Evolutionary conservation across 805 yeast genomes (phyloP), one percentile per base, ranked within the genome.

Genomic region (Peterozyma toletana): DNA sequence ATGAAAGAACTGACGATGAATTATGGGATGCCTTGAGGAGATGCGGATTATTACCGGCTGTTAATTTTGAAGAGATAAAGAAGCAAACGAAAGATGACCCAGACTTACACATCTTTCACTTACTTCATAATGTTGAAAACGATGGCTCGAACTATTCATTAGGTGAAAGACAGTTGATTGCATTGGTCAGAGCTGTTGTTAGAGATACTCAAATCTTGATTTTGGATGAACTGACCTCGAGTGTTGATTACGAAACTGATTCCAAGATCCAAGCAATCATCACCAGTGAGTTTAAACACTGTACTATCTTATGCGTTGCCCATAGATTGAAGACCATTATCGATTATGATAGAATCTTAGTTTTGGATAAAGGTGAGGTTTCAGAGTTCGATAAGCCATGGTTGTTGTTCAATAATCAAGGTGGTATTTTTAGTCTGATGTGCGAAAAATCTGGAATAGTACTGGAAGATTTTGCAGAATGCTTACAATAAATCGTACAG

Each of bases 351-450:
- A 75, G 80, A 62, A 84, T 87, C 45, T 63, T 88, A 49, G 95
- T 87, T 2, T 73, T 87, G 75, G 95, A 86, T 54, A 77, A 83
- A 40, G 96, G 96, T 48, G 75, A 75, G 53, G 78, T 84, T 4
- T 73, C 73, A 36, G 93, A 87, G 60, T 85, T 74, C 50, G 96
- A 83, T 49, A 75, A 77, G 40, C 96, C 96, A 2, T 72, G 70
- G 55, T 71, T 71, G 7, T 21, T 21, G 27, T 21, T 21, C 27
- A 21, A 21, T 21, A 21, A 7, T 21, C 7, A 21, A 21, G 7
- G 7, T 21, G 27, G 7, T 21, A 21, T 21, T 5, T 21, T 21
- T 21, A 21, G 27, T 4, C 27, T 21, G 7, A 21, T 21, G 27
- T 21, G 27, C 27, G 7, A 21, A 21, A 21, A 21, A 21, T 60